Base-by-base conservation (phyloP, 768 basidiomycete species). In the Hygrocybe punicea region DNA sequence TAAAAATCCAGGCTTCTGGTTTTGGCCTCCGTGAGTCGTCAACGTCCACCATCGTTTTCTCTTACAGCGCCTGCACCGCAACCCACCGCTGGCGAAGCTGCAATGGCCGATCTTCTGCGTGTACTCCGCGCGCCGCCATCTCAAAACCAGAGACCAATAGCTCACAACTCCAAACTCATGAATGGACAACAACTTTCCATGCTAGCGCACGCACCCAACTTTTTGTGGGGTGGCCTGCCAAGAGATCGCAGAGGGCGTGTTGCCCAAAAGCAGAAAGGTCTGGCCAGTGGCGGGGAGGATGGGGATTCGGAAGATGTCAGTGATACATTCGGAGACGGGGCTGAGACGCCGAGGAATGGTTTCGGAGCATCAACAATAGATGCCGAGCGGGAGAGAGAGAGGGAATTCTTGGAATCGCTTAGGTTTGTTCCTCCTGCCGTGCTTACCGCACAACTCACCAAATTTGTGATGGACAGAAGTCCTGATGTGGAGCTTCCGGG, bases 221-320 rank as follows among this genome's bases (percentile, higher is more conserved):
- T 92, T 73, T 73, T 91, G 23, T 84, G 85, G 5, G 87, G 83
- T 2, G 86, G 84, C 6, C 73, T 81, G 10, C 91, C 91, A 21
- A 80, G 91, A 51, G 91, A 93, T 67, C 77, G 91, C 21, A 78
- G 91, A 35, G 91, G 91, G 10, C 81, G 90, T 19, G 85, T 92
- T 56, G 87, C 84, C 17, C 76, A 78, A 58, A 82, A 83, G 62
- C 75, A 68, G 6, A 70, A 68, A 60, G 67, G 66, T 19, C 64
- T 69, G 13, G 65, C 63, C 6, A 71, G 72, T 42, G 70, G 72
- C 4, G 66, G 69, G 14, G 65, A 55, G 35, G 62, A 49, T 29
- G 42, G 51, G 10, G 49, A 39, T 39, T 59, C 51, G 42, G 73
- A 70, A 11, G 70, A 68, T 14, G 76, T 74, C 9, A 76, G 80